These are phyloP conservation scores for Rhodomyrtus tomentosa DNA, from an alignment of 345 rosid species.

Conservation along the genomic window DNA sequence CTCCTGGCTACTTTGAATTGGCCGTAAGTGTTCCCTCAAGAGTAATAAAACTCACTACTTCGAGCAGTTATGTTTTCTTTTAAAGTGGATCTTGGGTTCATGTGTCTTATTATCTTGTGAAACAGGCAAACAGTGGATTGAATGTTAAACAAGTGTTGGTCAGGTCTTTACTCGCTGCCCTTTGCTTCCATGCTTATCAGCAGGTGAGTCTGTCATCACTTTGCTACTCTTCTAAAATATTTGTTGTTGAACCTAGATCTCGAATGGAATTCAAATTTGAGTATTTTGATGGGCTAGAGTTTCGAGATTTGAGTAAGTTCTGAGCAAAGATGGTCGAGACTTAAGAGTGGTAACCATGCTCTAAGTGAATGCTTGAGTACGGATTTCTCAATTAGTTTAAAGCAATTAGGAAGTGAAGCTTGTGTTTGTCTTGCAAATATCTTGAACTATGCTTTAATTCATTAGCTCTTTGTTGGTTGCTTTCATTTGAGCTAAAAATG, in stretches of 20 bases:
- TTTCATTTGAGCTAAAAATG: background rate
- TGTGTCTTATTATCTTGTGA: background rate
- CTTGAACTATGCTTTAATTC: background rate
- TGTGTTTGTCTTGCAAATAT: background rate
- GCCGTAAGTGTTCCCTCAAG: conserved; percentile 46
- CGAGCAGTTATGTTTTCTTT: background rate
- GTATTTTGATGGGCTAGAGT: background rate
- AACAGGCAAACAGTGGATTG: conserved; percentile 22
- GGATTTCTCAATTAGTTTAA: background rate
- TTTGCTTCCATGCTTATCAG: conserved; percentile 51
- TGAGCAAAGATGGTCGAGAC: background rate
- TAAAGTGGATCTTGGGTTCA: background rate
- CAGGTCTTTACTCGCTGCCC: conserved; percentile 35
- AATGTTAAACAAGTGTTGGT: conserved; percentile 21
- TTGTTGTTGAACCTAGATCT: background rate
- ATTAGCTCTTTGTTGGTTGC: background rate
- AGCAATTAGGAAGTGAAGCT: background rate
- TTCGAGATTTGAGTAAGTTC: background rate
- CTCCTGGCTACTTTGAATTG: conserved; percentile 74
- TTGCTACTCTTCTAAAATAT: background rate
- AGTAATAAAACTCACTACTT: background rate
- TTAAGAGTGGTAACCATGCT: background rate
- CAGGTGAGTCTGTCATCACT: conserved; percentile 14
- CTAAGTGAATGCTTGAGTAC: background rate
- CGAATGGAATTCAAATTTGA: background rate